phyloP scores from a whole-genome alignment of 192 early-diverging fungal genomes.

The Backusella circina region DNA sequence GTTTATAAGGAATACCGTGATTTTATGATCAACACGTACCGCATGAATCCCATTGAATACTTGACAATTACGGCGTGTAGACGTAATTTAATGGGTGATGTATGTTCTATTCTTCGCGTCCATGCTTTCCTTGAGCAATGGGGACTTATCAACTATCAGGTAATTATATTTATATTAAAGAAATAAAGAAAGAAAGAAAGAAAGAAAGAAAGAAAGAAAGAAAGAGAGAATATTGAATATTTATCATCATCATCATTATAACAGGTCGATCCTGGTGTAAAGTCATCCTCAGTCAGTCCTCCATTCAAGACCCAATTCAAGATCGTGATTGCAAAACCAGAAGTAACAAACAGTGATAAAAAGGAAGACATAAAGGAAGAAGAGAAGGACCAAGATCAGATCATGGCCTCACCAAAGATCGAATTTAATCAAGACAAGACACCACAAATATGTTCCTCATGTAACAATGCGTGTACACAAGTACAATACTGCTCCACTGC shows the following conservation, averaged over 20 bases:
- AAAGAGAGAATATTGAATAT: background rate
- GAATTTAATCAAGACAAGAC: background rate
- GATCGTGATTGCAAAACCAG: conserved; percentile 2
- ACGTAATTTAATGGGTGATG: conserved; percentile 96
- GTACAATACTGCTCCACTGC: background rate
- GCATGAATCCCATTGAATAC: conserved; percentile 93
- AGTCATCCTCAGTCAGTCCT: conserved; percentile 82
- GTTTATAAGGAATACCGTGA: conserved; percentile 94
- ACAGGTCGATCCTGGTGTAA: conserved; percentile 87
- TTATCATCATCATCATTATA: background rate
- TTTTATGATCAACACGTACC: conserved; percentile 98
- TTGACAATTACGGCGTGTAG: conserved; percentile 97
- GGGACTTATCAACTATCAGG: conserved; percentile 99
- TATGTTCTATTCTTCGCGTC: conserved; percentile 96
- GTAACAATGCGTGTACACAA: background rate
- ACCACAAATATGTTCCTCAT: background rate
- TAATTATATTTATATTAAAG: conserved; percentile 33
- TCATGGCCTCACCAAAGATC: background rate
- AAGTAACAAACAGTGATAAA: background rate
- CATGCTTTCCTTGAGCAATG: conserved; percentile 99
- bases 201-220: background rate
- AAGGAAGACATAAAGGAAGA: background rate
- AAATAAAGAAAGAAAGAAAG: background rate
- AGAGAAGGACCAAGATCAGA: background rate
- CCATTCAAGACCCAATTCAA: conserved; percentile 79